Conservation (phyloP, 225 moss, liverwort and hornwort genomes). For the Ulota crispa region DNA sequence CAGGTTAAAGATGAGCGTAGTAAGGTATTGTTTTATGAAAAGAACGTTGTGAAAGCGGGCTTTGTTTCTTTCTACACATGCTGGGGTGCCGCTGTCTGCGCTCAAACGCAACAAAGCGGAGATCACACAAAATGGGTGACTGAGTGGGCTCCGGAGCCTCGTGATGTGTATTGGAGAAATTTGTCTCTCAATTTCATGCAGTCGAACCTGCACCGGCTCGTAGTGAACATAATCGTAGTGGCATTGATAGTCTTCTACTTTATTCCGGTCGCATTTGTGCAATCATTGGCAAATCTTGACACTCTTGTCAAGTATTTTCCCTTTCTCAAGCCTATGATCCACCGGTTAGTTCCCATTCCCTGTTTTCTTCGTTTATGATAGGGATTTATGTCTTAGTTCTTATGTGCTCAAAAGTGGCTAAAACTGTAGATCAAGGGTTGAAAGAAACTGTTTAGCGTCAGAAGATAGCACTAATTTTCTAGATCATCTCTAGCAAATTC, state of each 20-base stretch:
- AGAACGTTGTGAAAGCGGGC: conserved; percentile 67
- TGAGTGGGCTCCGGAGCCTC: conserved; percentile 90
- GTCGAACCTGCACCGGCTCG: conserved; percentile 51
- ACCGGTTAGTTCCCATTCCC: conserved; percentile 39
- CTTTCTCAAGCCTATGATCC: conserved; percentile 53
- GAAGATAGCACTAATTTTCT: not conserved
- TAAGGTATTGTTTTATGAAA: conserved; percentile 43
- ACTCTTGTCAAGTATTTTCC: conserved; percentile 48
- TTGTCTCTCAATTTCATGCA: conserved; percentile 56
- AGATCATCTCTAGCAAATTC: not conserved
- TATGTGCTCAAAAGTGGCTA: not conserved
- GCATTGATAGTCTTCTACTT: conserved; percentile 68
- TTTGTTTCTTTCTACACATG: conserved; percentile 75
- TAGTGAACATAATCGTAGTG: conserved; percentile 39
- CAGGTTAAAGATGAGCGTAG: conserved; percentile 65
- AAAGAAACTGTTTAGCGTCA: not conserved
- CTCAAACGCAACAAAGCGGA: conserved; percentile 81
- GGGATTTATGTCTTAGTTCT: conserved; percentile 1
- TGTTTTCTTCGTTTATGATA: not conserved
- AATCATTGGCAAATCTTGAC: conserved; percentile 82
- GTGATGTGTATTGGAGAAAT: conserved; percentile 82
- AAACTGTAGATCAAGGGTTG: not conserved
- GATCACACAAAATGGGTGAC: conserved; percentile 77
- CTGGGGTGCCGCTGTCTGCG: conserved; percentile 92
- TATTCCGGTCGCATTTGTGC: conserved; percentile 75